phyloP scores from a whole-genome alignment of 2,329 filamentous ascomycete species.

The Venturia asperata region DNA sequence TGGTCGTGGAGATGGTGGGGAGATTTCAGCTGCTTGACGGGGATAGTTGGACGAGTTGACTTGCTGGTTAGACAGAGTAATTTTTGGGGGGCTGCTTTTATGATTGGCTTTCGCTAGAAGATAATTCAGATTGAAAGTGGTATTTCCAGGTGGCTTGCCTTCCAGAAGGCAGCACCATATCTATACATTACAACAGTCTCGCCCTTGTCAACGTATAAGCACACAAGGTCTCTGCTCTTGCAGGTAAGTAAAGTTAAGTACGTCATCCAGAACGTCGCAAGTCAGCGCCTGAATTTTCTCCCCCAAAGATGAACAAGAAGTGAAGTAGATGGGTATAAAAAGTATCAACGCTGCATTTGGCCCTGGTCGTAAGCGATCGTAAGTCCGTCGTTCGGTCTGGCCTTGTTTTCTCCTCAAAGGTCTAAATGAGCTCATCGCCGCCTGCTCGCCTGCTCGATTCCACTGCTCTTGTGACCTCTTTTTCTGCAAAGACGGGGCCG shows the following conservation, averaged over 20 bases:
- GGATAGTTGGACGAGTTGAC: too few relatives aligned
- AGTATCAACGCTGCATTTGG: not conserved
- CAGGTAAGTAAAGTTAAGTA: not conserved
- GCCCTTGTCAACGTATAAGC: not conserved
- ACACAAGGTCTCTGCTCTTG: not conserved
- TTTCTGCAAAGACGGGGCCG: constrained; percentile 77
- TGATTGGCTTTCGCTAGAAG: not conserved
- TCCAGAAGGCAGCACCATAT: not conserved
- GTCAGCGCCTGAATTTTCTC: not conserved
- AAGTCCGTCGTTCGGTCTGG: not conserved
- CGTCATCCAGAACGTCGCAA: not conserved
- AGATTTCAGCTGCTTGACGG: too few relatives aligned
- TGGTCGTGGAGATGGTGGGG: too few relatives aligned
- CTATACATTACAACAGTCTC: not conserved
- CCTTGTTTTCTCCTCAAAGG: not conserved
- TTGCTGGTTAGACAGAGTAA: too few relatives aligned
- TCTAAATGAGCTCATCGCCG: constrained; percentile 65
- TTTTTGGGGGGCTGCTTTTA: not conserved
- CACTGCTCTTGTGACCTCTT: constrained; percentile 65
- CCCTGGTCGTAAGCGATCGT: not conserved
- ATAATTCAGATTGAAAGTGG: not conserved
- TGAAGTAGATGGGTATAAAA: constrained; percentile 4
- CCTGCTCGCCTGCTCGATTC: constrained; percentile 69
- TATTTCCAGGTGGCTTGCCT: not conserved
- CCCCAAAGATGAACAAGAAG: not conserved